Base-by-base conservation (phyloP, 2,329 filamentous ascomycete species). In the Sporothrix inflata region DNA sequence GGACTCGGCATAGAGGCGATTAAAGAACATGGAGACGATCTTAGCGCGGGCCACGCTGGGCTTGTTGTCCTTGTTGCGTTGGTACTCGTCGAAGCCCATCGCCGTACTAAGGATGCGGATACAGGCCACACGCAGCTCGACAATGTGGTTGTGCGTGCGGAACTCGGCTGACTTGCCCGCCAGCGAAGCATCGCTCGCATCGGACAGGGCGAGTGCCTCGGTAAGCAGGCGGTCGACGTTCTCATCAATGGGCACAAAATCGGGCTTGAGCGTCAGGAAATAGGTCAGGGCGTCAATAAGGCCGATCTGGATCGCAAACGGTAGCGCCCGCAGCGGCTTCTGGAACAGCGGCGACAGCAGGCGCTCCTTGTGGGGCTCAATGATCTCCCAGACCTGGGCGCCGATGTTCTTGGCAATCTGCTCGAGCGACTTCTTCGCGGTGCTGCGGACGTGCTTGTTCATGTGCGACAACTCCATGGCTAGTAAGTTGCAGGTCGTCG, bases 201-300 rank as follows among this genome's bases (percentile, higher is more conserved):
- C 96, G 30, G 96, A 94, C 73, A 99, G 84, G 12, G 95, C 96
- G 53, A 99, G 85, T 6, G 95, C 97, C 82, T 99, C 96, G 88
- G 97, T 92, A 73, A 99, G 87, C 55, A 99, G 85, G 60, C 96
- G 89, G 76, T 96, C 97, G 34, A 98, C 86, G 75, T 94, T 90
- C 67, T 98, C 95, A 76, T 98, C 96, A 79, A 98, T 97, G 8
- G 91, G 89, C 34, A 99, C 90, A 78, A 98, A 95, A 75, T 96
- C 92, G 66, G 91, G 90, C 79, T 97, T 95, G 66, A 99, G 86
- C 72, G 91, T 91, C 83, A 99, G 88, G 79, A 97, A 97, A 81
- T 97, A 99, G 0, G 94, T 97, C 79, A 99, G 94, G 0, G 96
- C 96, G 79, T 99, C 97, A 76, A 99, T 98, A 79, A 97, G 98